Conservation (phyloP, 257 asterid species). For the Rubia yunnanensis region DNA sequence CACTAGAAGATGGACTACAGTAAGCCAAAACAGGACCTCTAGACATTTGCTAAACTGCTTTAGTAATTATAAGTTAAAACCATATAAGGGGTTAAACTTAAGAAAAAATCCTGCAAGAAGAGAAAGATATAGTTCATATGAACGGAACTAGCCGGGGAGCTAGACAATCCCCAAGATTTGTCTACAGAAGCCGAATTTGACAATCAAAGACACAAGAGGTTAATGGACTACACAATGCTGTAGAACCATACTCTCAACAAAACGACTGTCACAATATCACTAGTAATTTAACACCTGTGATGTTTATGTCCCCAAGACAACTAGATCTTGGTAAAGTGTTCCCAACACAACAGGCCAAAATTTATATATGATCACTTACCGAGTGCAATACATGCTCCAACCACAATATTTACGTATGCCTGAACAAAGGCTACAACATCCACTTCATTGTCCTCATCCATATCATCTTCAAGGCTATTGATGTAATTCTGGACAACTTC, state of each 20-base stretch:
- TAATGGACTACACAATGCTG: not conserved
- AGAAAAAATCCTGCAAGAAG: not conserved
- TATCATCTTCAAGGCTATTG: constrained; percentile 46
- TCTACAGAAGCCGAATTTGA: not conserved
- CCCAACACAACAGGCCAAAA: not conserved
- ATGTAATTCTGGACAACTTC: constrained; percentile 56
- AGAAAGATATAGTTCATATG: not conserved
- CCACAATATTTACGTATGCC: constrained; percentile 78
- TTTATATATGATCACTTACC: constrained; percentile 35
- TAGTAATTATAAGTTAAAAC: too few relatives aligned
- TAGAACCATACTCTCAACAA: not conserved
- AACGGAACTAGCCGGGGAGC: not conserved
- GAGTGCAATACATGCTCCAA: constrained; percentile 84
- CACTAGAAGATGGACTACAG: not conserved
- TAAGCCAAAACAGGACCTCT: not conserved
- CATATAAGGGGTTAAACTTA: not conserved
- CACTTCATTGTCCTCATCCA: constrained; percentile 58
- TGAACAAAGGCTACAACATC: constrained; percentile 79
- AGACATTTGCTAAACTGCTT: not conserved
- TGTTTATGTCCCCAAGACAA: not conserved
- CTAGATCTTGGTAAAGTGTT: not conserved
- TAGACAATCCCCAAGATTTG: not conserved
- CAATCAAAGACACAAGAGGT: not conserved
- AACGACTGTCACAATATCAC: not conserved
- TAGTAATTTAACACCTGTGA: not conserved